phyloP scores from a whole-genome alignment of 129 eudicot genomes.

The Silybum marianum region DNA sequence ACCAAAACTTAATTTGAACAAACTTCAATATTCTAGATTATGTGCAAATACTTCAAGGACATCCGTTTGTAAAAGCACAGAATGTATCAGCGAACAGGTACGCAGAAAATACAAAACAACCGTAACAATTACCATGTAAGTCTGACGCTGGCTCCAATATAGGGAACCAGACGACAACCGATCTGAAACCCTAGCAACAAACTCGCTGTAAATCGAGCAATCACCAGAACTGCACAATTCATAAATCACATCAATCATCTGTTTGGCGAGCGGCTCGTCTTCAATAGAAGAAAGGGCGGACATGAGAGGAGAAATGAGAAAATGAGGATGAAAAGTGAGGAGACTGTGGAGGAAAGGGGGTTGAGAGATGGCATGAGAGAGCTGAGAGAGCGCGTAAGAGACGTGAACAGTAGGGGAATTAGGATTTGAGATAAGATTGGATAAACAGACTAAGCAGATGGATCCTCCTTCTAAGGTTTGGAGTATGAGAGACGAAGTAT shows the following conservation, averaged over 20 bases:
- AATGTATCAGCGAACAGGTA: background rate
- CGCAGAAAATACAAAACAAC: background rate
- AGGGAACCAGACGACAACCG: slow-evolving; percentile 50
- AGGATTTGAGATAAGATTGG: slow-evolving; percentile 70
- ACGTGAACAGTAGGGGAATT: slow-evolving; percentile 77
- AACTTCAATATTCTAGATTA: background rate
- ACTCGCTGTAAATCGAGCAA: slow-evolving; percentile 52
- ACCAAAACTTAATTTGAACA: background rate
- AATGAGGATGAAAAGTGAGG: slow-evolving; percentile 72
- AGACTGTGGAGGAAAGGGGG: slow-evolving; percentile 48
- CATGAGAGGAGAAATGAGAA: slow-evolving; percentile 77
- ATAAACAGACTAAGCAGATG: slow-evolving; percentile 79
- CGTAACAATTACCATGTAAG: slow-evolving; percentile 54
- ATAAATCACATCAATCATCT: slow-evolving; percentile 45
- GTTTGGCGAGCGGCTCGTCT: slow-evolving; percentile 74
- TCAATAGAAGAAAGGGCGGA: slow-evolving; percentile 46
- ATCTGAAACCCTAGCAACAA: slow-evolving; percentile 62
- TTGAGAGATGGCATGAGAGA: slow-evolving; percentile 69
- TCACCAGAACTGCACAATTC: slow-evolving; percentile 44
- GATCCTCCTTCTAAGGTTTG: slow-evolving; percentile 70
- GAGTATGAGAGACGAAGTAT: slow-evolving; percentile 58
- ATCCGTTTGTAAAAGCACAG: background rate
- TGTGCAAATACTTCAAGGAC: background rate
- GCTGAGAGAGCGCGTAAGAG: slow-evolving; percentile 94
- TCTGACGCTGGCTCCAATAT: slow-evolving; percentile 77